A percentile compares a stretch with the other conserved stretches of the same genome.
These are phyloP conservation scores for Pseudocercospora cruenta DNA, from an alignment of 2,329 filamentous ascomycete genomes.

Conservation along the genomic window DNA sequence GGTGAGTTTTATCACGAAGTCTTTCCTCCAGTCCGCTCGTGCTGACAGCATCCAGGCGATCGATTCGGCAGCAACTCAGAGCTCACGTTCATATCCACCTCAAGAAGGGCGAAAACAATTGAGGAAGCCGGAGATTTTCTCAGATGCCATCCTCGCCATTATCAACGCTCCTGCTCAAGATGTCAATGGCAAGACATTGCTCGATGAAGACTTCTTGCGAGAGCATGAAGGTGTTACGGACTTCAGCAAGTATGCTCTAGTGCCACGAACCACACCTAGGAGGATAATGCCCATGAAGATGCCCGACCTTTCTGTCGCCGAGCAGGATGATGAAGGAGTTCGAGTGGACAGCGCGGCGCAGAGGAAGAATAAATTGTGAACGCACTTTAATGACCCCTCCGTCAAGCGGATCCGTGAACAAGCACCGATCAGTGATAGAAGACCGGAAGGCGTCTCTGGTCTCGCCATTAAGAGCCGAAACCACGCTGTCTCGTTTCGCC, in stretches of 20 bases:
- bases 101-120: constrained; percentile 27
- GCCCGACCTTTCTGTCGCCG: constrained; percentile 71
- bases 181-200: constrained; percentile 72
- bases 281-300: constrained; percentile 76
- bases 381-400: no score
- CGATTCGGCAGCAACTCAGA: constrained; percentile 72
- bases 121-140: constrained; percentile 66
- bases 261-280: constrained; percentile 65
- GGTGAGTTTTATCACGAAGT: constrained; percentile 50
- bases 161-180: constrained; percentile 60
- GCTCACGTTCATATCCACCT: constrained; percentile 46
- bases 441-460: neutral
- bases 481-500: constrained; percentile 2
- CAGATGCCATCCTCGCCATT: constrained; percentile 76
- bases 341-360: constrained; percentile 65
- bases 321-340: constrained; percentile 79
- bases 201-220: constrained; percentile 81
- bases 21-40: neutral
- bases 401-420: neutral
- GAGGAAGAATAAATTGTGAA: neutral
- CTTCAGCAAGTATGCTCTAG: constrained; percentile 73
- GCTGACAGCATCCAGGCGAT: constrained; percentile 58
- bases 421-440: neutral
- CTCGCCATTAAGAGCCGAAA: neutral
- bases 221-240: constrained; percentile 66